Percentiles rank a stretch among this genome's conserved stretches.
Evolutionary conservation across 331 rosid genomes (phyloP).

Genomic region (Dryas integrifolia): DNA sequence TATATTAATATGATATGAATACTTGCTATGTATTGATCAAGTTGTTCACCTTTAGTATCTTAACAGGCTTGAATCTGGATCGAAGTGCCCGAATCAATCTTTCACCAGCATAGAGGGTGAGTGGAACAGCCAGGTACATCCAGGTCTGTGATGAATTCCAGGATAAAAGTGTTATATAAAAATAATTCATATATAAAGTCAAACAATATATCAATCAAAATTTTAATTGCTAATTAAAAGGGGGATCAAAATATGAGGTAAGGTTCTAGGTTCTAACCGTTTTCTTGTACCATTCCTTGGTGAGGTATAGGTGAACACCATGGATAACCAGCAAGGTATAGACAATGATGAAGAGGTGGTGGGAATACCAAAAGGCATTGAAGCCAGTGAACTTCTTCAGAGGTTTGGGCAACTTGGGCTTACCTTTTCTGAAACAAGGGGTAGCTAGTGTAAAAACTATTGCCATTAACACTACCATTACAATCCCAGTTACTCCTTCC

Average conservation of each 20-base stretch:
- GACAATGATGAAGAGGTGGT: constrained; percentile 68
- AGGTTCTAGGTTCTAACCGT: constrained; percentile 38
- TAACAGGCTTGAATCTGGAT: constrained; percentile 47
- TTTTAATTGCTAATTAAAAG: background rate
- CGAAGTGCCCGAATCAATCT: constrained; percentile 57
- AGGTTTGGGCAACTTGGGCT: constrained; percentile 50
- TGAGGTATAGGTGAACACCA: constrained; percentile 52
- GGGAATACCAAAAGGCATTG: constrained; percentile 86
- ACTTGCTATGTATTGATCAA: background rate
- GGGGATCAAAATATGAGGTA: background rate
- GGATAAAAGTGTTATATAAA: background rate
- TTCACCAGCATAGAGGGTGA: constrained; percentile 60
- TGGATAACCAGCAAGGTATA: constrained; percentile 59
- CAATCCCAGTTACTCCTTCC: constrained; percentile 65
- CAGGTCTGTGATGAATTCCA: constrained; percentile 53
- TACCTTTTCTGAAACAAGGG: constrained; percentile 59
- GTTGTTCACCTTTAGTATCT: constrained; percentile 44
- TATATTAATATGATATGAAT: too few relatives aligned
- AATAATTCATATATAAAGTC: background rate
- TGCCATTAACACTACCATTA: constrained; percentile 61
- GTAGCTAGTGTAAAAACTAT: constrained; percentile 67
- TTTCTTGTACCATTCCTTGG: constrained; percentile 54
- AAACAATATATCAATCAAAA: background rate
- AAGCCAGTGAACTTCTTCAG: constrained; percentile 61
- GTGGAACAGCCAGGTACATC: constrained; percentile 77